These are phyloP conservation scores for Apiospora malaysiana DNA, from an alignment of 2,329 filamentous ascomycete genomes.

Conservation along the genomic window DNA sequence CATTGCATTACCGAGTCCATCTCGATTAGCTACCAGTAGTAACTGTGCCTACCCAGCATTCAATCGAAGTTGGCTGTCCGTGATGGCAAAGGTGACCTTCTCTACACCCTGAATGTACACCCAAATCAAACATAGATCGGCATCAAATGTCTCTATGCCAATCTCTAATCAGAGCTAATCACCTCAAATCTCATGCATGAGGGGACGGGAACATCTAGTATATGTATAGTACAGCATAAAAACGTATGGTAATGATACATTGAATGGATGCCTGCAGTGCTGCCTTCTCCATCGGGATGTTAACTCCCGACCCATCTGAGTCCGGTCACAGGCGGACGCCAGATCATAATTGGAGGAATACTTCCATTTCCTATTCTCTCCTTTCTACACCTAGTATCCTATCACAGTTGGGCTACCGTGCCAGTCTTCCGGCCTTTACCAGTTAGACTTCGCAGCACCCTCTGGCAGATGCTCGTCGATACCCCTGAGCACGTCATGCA, in stretches of 20 bases:
- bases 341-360: background rate
- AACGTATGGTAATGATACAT: background rate
- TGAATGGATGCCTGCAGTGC: background rate
- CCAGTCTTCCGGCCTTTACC: background rate
- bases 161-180: background rate
- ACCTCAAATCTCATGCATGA: background rate
- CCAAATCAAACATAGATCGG: background rate
- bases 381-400: background rate
- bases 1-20: no score
- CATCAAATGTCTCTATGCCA: background rate
- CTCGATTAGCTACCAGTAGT: no score
- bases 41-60: no score
- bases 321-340: background rate
- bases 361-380: background rate
- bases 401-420: background rate
- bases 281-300: background rate
- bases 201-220: background rate
- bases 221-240: background rate
- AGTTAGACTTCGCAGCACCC: conserved; percentile 24
- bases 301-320: background rate
- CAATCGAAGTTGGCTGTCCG: no score
- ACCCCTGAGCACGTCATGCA: conserved; percentile 69
- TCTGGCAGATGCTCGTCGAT: conserved; percentile 58
- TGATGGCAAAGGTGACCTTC: background rate
- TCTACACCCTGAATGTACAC: background rate